These are phyloP conservation scores for Psilocybe subaeruginosa DNA, from an alignment of 768 basidiomycete genomes.

Conservation along the genomic window DNA sequence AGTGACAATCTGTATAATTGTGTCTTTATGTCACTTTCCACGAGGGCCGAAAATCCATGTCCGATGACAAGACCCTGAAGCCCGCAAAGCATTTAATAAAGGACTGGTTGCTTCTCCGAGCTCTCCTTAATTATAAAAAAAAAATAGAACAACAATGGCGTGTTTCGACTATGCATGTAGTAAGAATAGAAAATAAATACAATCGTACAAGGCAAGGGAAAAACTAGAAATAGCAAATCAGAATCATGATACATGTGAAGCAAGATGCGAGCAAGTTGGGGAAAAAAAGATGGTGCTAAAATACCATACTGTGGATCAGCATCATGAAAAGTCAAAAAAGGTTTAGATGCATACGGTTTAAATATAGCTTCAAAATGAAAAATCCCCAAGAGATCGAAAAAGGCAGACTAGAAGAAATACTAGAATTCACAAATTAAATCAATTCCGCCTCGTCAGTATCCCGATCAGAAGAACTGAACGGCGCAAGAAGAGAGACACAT, in stretches of 20 bases:
- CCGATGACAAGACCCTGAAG: no score
- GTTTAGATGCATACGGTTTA: not conserved
- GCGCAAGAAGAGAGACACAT: not conserved
- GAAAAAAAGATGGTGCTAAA: not conserved
- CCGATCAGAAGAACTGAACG: not conserved
- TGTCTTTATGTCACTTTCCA: no score
- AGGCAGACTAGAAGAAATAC: conserved; percentile 1
- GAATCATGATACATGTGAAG: not conserved
- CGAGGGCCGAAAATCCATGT: no score
- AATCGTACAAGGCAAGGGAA: not conserved
- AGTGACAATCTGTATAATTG: no score
- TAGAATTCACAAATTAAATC: not conserved
- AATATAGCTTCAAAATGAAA: not conserved
- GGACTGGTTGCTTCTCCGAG: no score
- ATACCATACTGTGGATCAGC: not conserved
- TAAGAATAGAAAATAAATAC: not conserved
- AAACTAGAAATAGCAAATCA: not conserved
- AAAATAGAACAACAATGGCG: not conserved
- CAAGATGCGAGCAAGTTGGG: not conserved
- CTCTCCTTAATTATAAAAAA: no score
- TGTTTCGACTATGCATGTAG: not conserved
- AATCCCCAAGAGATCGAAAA: not conserved
- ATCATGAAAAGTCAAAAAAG: not conserved
- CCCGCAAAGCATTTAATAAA: no score
- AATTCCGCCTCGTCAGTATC: not conserved